A percentile compares a stretch with the other conserved stretches of the same genome.
Evolutionary conservation across 2,329 filamentous ascomycete species (phyloP).

Genomic region (Fusarium stilboides): DNA sequence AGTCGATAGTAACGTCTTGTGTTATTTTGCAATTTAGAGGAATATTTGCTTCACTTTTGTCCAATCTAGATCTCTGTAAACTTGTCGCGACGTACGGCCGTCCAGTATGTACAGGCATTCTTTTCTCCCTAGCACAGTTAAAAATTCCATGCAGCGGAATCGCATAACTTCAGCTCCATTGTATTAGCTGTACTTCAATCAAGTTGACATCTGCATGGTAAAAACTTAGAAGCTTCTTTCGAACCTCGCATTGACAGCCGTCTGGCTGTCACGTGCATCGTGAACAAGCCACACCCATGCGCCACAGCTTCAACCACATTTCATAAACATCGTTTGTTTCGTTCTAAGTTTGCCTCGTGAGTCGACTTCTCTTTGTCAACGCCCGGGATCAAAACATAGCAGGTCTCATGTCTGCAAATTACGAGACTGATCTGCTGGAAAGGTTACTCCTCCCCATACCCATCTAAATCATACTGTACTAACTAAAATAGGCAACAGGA

Average conservation of each 20-base stretch:
- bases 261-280: not conserved
- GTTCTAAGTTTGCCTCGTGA: not conserved
- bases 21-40: constrained; percentile 10
- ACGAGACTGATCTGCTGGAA: constrained; percentile 1
- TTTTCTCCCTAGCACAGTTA: too few relatives aligned
- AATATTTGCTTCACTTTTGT: not conserved
- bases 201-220: too few relatives aligned
- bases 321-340: not conserved
- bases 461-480: constrained; percentile 9
- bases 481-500: constrained; percentile 27
- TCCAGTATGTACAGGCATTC: too few relatives aligned
- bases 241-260: too few relatives aligned
- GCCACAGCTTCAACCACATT: constrained; percentile 14
- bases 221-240: too few relatives aligned
- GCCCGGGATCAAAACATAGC: not conserved
- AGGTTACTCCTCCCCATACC: constrained; percentile 2
- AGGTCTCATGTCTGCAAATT: constrained; percentile 7
- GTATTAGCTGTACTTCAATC: too few relatives aligned
- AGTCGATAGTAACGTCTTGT: constrained; percentile 35
- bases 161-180: too few relatives aligned
- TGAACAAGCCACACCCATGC: not conserved
- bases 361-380: not conserved
- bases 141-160: too few relatives aligned
- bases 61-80: not conserved
- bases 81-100: not conserved